Base-by-base conservation (phyloP, 2,329 filamentous ascomycete species). In the Aspergillus fischeri region DNA sequence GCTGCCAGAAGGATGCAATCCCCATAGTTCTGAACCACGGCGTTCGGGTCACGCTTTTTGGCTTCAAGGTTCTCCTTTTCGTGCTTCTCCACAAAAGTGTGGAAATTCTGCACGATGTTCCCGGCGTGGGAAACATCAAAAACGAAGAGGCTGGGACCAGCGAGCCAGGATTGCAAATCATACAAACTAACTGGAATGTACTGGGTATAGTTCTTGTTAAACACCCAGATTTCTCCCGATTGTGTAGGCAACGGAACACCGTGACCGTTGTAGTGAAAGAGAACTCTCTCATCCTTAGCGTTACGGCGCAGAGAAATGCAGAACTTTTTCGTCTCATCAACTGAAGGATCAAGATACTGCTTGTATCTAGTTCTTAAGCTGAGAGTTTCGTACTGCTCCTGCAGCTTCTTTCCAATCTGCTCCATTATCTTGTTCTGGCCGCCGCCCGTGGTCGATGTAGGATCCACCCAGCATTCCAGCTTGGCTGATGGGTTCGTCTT, bases 251-350 rank as follows among this genome's bases (percentile, higher is more conserved):
- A 91, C 1, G 94, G 94, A 10, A 99, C 94, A 49, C 94, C 94
- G 73, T 99, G 94, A 17, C 94, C 94, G 67, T 99, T 99, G 80
- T 99, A 99, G 72, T 99, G 94, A 67, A 99, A 91, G n/a, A 99
- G 80, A 1, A 99, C 91, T 51, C 94, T 83, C 77, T 99, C 94
- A 57, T 97, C 92, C 74, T 97, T 96, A 51, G 94, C 93, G 70
- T 96, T 97, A 60, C 92, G 84, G 32, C 94, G 86, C 29, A 97
- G 79, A 0, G 91, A 95, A 53, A 91, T 88, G 68, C 93, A 95
- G 73, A 97, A 97, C 72, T 96, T 96, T 76, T 96, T 95, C 2
- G 93, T 95, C 74, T 99, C 94, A 66, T 99, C 94, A 4, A 97
- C 92, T 0, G 93, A 97, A 0, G 94, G 94, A 68, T 99, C 94